phyloP scores from a whole-genome alignment of 441 rosid genomes.

The Populus hybrid region DNA sequence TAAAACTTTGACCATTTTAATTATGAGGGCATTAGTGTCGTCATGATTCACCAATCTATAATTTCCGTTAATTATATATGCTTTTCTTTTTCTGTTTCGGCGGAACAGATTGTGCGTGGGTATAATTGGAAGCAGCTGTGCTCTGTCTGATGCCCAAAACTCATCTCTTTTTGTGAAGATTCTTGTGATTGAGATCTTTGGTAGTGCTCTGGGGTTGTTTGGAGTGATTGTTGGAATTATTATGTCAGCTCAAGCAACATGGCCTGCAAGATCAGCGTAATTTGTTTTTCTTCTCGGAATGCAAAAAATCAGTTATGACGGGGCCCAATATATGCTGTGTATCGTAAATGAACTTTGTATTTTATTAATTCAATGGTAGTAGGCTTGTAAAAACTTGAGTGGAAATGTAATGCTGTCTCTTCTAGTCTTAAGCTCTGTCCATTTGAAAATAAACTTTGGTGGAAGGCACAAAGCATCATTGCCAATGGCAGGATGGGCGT shows the following conservation, averaged over 20 bases:
- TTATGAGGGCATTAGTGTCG: no score
- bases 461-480: not conserved
- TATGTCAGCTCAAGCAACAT: slow-evolving; percentile 98
- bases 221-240: slow-evolving; percentile 98
- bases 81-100: slow-evolving; percentile 5
- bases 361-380: slow-evolving; percentile 14
- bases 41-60: no score
- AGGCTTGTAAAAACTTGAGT: slow-evolving; percentile 24
- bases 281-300: slow-evolving; percentile 6
- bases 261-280: slow-evolving; percentile 63
- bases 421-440: slow-evolving; percentile 14
- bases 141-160: slow-evolving; percentile 95
- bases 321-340: slow-evolving; percentile 12
- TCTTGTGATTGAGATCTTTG: slow-evolving; percentile 96
- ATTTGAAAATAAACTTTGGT: slow-evolving; percentile 14
- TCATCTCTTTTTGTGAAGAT: slow-evolving; percentile 95
- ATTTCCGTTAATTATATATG: not conserved
- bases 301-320: slow-evolving; percentile 8
- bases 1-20: no score
- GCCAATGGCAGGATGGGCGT: not conserved
- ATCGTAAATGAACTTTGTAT: slow-evolving; percentile 13
- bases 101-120: slow-evolving; percentile 82
- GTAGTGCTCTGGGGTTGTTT: slow-evolving; percentile 95
- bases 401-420: slow-evolving; percentile 17
- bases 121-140: slow-evolving; percentile 97